Percentiles rank a stretch among this genome's conserved stretches.
These are phyloP conservation scores for Gremmenia infestans DNA, from an alignment of 2,329 filamentous ascomycete genomes.

Conservation along the genomic window DNA sequence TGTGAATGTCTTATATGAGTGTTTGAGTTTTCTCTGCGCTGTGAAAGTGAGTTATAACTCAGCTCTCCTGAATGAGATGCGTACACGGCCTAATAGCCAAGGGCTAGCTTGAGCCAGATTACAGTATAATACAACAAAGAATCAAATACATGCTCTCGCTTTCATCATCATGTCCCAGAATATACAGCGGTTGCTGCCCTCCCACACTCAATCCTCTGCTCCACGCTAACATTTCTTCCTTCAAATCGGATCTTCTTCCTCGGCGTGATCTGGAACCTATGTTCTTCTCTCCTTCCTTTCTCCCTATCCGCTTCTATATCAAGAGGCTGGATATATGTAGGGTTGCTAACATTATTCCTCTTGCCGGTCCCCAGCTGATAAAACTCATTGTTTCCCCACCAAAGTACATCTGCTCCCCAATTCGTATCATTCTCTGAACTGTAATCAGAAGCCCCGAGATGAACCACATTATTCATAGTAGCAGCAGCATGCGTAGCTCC, in stretches of 20 bases:
- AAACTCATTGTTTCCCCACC: conserved; percentile 93
- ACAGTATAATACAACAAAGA: neutral
- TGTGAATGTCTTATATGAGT: neutral
- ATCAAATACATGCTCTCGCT: neutral
- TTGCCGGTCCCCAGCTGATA: conserved; percentile 92
- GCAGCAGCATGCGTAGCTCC: conserved; percentile 79
- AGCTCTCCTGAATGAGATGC: neutral
- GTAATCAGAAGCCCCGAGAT: conserved; percentile 43
- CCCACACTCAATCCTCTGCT: conserved; percentile 87
- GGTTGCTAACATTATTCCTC: conserved; percentile 71
- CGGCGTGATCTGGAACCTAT: conserved; percentile 79
- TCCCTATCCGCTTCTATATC: conserved; percentile 60
- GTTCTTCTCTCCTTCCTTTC: conserved; percentile 59
- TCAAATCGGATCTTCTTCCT: conserved; percentile 63
- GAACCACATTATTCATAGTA: conserved; percentile 75
- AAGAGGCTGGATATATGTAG: conserved; percentile 73
- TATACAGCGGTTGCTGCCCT: conserved; percentile 79
- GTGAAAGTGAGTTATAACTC: neutral
- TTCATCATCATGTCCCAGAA: conserved; percentile 43
- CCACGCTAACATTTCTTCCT: conserved; percentile 67
- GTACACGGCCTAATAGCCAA: conserved; percentile 1
- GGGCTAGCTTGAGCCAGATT: neutral
- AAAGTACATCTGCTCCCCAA: conserved; percentile 83
- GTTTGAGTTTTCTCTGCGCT: neutral
- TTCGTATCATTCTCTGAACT: conserved; percentile 66